Conservation (phyloP, 805 yeast genomes). For the Saccharomyces jurei region DNA sequence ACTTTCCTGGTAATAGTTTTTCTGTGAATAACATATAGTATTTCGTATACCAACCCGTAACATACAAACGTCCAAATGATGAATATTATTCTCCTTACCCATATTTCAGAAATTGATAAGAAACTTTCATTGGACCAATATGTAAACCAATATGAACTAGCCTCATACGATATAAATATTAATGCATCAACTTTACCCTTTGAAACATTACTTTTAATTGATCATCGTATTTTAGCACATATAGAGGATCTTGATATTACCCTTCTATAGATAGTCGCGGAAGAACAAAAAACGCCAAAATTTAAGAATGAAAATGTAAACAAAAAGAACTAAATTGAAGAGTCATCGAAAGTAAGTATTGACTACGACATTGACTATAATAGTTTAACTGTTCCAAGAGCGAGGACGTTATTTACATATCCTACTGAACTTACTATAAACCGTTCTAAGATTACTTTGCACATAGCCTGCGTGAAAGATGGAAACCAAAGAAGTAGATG, state of each 20-base stretch:
- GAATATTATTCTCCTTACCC: too few species aligned
- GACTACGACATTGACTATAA: not conserved
- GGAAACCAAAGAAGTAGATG: conserved; percentile 23
- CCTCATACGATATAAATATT: not conserved
- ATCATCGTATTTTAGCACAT: not conserved
- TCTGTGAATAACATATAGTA: too few species aligned
- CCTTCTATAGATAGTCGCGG: not conserved
- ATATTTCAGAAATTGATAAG: not conserved
- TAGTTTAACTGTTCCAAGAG: not conserved
- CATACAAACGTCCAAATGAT: not conserved
- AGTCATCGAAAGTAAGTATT: not conserved
- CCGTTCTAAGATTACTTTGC: not conserved
- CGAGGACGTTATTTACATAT: not conserved
- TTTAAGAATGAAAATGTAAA: not conserved
- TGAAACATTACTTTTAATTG: not conserved
- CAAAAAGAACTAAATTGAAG: not conserved
- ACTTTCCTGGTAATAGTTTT: not conserved
- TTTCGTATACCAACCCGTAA: not conserved
- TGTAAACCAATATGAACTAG: not conserved
- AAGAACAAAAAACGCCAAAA: not conserved
- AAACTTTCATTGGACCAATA: not conserved
- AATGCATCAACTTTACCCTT: not conserved
- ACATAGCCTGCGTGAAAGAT: conserved; percentile 2
- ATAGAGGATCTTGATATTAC: not conserved
- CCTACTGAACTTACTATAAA: not conserved